Base-by-base conservation (phyloP, 148 eudicot species). In the Nyssa sinensis region DNA sequence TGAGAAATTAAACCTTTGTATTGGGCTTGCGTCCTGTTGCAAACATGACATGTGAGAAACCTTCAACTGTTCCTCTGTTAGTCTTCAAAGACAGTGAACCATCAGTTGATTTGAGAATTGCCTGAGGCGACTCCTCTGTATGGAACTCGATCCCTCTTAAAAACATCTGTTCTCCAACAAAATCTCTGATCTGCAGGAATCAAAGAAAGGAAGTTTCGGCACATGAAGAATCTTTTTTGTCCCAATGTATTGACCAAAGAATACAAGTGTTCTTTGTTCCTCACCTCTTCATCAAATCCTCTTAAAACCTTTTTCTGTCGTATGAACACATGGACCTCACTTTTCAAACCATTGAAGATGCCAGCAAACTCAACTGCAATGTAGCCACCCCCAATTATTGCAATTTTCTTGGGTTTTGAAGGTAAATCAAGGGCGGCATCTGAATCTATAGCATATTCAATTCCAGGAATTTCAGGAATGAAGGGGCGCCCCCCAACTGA, bases 281-380 rank as follows among this genome's bases (percentile, higher is more conserved):
- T 74, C 74, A 95, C 98, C 97, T 95, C 97, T 84, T 95, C 98
- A 82, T 95, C 98, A 61, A 95, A 95, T 59, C 98, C 98, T 85
- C 98, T 85, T 53, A 95, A 77, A 70, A 95, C 88, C 84, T 92
- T 80, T 79, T 89, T 89, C 79, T 92, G 98, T 67, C 98, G 85
- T 77, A 95, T 88, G 70, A 95, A 95, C 57, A 95, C 91, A 84
- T 95, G 98, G 70, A 93, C 97, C 12, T 90, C 94, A 79, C 94
- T 89, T 71, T 28, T 70, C 86, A 95, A 84, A 62, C 98, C 98
- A 82, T 92, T 95, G 82, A 95, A 95, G 74, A 95, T 95, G 65
- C 98, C 98, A 76, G 98, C 98, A 80, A 95, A 95, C 76, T 95
- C 98, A 74, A 95, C 66, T 32, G 96, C 96, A 80, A 94, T 95